These are phyloP conservation scores for Curvularia spicifera DNA, from an alignment of 2,329 filamentous ascomycete species.

Conservation along the genomic window DNA sequence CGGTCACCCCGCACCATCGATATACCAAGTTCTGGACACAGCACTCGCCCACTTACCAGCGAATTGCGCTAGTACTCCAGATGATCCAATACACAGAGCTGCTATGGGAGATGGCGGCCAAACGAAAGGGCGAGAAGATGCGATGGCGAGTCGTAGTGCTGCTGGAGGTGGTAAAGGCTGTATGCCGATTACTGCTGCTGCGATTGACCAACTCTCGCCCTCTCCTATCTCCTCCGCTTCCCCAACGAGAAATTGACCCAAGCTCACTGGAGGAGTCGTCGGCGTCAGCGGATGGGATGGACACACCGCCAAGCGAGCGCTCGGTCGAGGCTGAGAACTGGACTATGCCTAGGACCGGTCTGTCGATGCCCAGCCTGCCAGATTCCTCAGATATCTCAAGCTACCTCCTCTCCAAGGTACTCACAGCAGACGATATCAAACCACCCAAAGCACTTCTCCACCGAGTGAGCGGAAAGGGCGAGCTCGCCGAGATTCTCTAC, in stretches of 20 bases:
- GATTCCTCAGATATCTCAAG: slow-evolving; percentile 80
- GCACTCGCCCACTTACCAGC: slow-evolving; percentile 73
- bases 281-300: slow-evolving; percentile 55
- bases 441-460: slow-evolving; percentile 87
- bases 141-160: slow-evolving; percentile 88
- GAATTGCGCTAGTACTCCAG: slow-evolving; percentile 81
- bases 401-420: slow-evolving; percentile 86
- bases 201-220: slow-evolving; percentile 83
- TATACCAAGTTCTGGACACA: slow-evolving; percentile 70
- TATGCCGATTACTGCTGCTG: slow-evolving; percentile 81
- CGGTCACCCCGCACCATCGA: slow-evolving; percentile 64
- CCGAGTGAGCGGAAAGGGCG: slow-evolving; percentile 73
- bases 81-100: slow-evolving; percentile 95
- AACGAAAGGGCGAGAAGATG: slow-evolving; percentile 78
- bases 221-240: slow-evolving; percentile 81
- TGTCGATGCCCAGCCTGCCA: slow-evolving; percentile 83
- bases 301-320: slow-evolving; percentile 51
- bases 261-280: slow-evolving; percentile 62
- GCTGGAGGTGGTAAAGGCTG: slow-evolving; percentile 83
- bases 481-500: slow-evolving; percentile 87
- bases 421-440: slow-evolving; percentile 96
- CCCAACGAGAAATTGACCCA: slow-evolving; percentile 81
- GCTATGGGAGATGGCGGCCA: slow-evolving; percentile 96
- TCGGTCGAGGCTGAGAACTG: slow-evolving; percentile 63
- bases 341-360: slow-evolving; percentile 92